Evolutionary conservation across 1,139 yeast species (phyloP).

Genomic region (Dujonia santamariae): DNA sequence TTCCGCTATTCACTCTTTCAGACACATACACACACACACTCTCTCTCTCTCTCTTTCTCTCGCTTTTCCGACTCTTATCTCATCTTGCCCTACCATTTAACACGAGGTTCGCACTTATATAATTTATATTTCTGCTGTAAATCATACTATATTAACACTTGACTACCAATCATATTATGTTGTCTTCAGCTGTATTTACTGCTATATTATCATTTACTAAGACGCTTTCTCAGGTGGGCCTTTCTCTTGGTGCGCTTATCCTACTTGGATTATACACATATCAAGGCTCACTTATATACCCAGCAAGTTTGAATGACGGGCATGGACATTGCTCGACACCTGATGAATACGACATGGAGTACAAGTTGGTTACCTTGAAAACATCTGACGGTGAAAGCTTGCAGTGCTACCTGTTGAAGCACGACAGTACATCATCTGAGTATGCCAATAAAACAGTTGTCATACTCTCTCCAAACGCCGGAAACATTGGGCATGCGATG

Average conservation of each 20-base stretch:
- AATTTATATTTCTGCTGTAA: too few species aligned
- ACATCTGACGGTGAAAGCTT: constrained; percentile 65
- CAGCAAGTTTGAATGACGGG: constrained; percentile 78
- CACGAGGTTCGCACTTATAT: too few species aligned
- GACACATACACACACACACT: too few species aligned
- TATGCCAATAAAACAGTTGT: constrained; percentile 69
- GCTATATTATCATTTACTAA: neutral
- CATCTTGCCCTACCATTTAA: too few species aligned
- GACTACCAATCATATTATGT: too few species aligned
- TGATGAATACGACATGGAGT: constrained; percentile 65
- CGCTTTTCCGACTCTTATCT: too few species aligned
- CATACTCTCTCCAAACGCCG: constrained; percentile 90
- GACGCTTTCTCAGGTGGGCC: constrained; percentile 25
- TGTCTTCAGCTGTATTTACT: neutral
- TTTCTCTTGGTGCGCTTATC: constrained; percentile 36
- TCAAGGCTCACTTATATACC: constrained; percentile 75
- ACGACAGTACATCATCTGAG: constrained; percentile 35
- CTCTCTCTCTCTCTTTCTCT: too few species aligned
- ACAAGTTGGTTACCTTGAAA: constrained; percentile 54
- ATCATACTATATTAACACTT: too few species aligned
- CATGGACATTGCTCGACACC: constrained; percentile 78
- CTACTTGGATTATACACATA: constrained; percentile 59
- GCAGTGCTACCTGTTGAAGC: constrained; percentile 46
- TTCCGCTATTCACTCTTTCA: too few species aligned
- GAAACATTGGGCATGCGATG: constrained; percentile 89